Evolutionary conservation across 441 rosid species (phyloP).

Genomic region (Aleurites moluccanus): DNA sequence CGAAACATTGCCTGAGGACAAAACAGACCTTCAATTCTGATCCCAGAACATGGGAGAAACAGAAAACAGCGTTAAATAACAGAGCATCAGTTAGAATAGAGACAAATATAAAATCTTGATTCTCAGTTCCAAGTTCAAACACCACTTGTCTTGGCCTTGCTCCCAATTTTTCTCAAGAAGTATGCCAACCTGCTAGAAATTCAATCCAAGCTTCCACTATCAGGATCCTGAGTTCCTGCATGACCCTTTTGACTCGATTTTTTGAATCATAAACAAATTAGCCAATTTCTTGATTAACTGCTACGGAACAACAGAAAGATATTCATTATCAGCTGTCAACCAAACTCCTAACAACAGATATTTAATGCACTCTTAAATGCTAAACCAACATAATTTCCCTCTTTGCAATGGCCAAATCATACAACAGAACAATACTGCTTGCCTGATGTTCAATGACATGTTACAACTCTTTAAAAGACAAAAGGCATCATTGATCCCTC

Average conservation of each 20-base stretch:
- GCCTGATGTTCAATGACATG: background rate
- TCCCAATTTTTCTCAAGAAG: background rate
- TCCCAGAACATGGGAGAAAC: too few relatives aligned
- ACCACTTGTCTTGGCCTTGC: background rate
- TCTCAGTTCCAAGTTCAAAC: too few relatives aligned
- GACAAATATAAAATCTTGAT: too few relatives aligned
- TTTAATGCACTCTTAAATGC: background rate
- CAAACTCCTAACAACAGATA: background rate
- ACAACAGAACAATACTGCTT: background rate
- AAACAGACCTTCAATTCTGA: too few relatives aligned
- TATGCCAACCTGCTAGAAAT: background rate
- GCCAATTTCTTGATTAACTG: too few relatives aligned
- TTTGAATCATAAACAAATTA: too few relatives aligned
- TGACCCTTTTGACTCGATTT: background rate
- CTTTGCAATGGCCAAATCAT: background rate
- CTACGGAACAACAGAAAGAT: background rate
- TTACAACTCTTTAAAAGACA: slow-evolving; percentile 7
- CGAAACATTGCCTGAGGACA: too few relatives aligned
- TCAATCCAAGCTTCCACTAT: background rate
- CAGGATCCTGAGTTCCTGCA: background rate
- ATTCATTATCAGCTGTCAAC: background rate
- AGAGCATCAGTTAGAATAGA: too few relatives aligned
- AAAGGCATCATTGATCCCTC: background rate
- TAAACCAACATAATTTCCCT: background rate
- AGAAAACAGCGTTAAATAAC: too few relatives aligned